phyloP scores from a whole-genome alignment of 2,329 filamentous ascomycete genomes.

The Chaetomium olivaceum region DNA sequence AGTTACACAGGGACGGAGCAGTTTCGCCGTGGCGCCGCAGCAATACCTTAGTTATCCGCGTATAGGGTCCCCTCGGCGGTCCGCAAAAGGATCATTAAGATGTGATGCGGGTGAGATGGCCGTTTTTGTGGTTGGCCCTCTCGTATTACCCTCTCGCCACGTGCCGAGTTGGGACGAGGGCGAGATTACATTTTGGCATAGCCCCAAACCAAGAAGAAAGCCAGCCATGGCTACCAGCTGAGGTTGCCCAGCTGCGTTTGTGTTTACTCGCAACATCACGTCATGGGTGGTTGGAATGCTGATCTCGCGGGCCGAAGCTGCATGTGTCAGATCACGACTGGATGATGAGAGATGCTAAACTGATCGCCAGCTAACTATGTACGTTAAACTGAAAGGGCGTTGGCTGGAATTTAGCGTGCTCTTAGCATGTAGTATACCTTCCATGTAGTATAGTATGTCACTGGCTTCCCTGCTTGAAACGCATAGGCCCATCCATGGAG shows the following conservation, averaged over 20 bases:
- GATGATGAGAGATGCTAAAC: not conserved
- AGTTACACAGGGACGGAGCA: not conserved
- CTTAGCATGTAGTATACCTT: not conserved
- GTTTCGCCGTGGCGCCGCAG: not conserved
- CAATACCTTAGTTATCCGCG: not conserved
- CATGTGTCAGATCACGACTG: not conserved
- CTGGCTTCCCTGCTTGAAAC: conserved; percentile 5
- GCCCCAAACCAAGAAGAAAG: not conserved
- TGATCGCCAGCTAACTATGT: not conserved
- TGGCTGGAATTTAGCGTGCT: not conserved
- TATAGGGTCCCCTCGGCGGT: not conserved
- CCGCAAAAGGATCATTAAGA: conserved; percentile 6
- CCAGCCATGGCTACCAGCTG: not conserved
- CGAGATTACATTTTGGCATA: not conserved
- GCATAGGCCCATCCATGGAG: not conserved
- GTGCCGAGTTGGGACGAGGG: not conserved
- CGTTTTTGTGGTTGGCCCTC: not conserved
- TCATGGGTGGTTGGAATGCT: not conserved
- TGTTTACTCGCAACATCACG: not conserved
- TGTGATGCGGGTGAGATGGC: not conserved
- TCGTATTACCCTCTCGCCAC: not conserved
- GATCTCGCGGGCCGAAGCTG: not conserved
- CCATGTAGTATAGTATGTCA: not conserved
- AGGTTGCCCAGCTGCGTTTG: not conserved
- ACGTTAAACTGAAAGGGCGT: not conserved